A percentile compares a stretch with the other conserved stretches of the same genome.
Evolutionary conservation across 2,329 filamentous ascomycete species (phyloP).

Genomic region (Leptographium lundbergii): DNA sequence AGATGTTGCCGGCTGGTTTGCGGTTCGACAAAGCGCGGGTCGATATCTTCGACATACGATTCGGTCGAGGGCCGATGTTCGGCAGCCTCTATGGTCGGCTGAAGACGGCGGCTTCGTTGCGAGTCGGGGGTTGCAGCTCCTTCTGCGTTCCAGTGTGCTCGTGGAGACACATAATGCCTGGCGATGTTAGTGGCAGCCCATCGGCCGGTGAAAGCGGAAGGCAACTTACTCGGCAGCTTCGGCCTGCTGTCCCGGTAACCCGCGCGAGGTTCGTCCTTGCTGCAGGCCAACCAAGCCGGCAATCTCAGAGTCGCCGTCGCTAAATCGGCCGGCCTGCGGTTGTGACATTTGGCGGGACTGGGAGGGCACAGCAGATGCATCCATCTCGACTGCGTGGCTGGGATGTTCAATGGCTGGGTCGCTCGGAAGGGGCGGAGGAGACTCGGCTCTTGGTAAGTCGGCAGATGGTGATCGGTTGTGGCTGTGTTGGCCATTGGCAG

Average conservation of each 20-base stretch:
- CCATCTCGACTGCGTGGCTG: conserved; percentile 69
- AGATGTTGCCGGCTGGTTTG: conserved; percentile 4
- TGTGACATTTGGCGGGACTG: conserved; percentile 20
- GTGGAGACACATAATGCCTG: conserved; percentile 41
- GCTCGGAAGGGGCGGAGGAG: conserved; percentile 47
- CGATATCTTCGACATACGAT: conserved; percentile 82
- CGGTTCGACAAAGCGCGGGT: conserved; percentile 64
- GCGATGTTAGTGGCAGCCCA: neutral
- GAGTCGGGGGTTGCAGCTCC: neutral
- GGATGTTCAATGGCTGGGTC: conserved; percentile 26
- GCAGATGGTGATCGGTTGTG: conserved; percentile 22
- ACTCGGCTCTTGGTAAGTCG: conserved; percentile 47
- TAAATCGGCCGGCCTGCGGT: conserved; percentile 32
- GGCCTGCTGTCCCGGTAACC: conserved; percentile 16
- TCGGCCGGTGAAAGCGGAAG: neutral
- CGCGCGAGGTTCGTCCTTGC: conserved; percentile 27
- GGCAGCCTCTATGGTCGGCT: conserved; percentile 16
- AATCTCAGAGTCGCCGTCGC: conserved; percentile 59
- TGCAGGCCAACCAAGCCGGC: conserved; percentile 63
- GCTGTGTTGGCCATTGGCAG: conserved; percentile 29
- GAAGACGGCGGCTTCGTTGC: neutral
- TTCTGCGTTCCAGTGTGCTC: conserved; percentile 39
- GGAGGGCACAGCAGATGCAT: conserved; percentile 49
- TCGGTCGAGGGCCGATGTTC: conserved; percentile 11
- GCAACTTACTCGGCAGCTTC: conserved; percentile 48